phyloP scores from a whole-genome alignment of 2,329 filamentous ascomycete genomes.

The Drechmeria coniospora region DNA sequence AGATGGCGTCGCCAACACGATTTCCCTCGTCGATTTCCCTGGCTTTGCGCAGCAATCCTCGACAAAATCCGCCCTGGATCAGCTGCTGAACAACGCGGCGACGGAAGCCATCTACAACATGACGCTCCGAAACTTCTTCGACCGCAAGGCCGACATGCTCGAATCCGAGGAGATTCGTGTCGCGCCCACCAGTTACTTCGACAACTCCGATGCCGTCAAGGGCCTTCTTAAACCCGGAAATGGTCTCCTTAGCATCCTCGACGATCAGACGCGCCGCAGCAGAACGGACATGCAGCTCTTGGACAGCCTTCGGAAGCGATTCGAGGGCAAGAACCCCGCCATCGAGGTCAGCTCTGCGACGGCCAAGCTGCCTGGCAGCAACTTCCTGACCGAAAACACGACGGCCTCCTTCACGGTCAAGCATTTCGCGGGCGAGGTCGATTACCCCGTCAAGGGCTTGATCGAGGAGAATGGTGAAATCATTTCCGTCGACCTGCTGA shows the following conservation, averaged over 20 bases:
- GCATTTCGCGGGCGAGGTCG: conserved; percentile 92
- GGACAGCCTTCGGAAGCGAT: conserved; percentile 81
- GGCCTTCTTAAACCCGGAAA: conserved; percentile 86
- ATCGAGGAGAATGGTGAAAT: conserved; percentile 94
- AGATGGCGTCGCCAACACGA: conserved; percentile 79
- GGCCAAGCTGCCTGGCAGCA: conserved; percentile 68
- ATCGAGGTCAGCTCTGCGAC: conserved; percentile 66
- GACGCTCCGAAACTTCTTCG: conserved; percentile 89
- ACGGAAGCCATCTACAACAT: conserved; percentile 87
- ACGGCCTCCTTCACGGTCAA: conserved; percentile 75
- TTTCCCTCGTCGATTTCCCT: conserved; percentile 92
- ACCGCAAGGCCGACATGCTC: conserved; percentile 80
- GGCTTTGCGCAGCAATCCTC: conserved; percentile 77
- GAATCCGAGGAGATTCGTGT: conserved; percentile 89
- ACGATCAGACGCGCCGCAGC: conserved; percentile 85
- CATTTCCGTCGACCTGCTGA: conserved; percentile 90
- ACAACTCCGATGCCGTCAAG: conserved; percentile 89
- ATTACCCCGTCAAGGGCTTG: conserved; percentile 75
- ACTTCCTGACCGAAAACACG: conserved; percentile 72
- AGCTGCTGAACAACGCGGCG: conserved; percentile 87
- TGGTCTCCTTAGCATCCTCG: conserved; percentile 81
- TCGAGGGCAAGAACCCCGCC: conserved; percentile 85
- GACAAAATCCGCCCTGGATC: conserved; percentile 75
- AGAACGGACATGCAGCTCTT: conserved; percentile 80
- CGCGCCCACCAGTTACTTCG: conserved; percentile 87